Conservation (phyloP, 2,329 filamentous ascomycete genomes). For the Arthrobotrys sinensis region DNA sequence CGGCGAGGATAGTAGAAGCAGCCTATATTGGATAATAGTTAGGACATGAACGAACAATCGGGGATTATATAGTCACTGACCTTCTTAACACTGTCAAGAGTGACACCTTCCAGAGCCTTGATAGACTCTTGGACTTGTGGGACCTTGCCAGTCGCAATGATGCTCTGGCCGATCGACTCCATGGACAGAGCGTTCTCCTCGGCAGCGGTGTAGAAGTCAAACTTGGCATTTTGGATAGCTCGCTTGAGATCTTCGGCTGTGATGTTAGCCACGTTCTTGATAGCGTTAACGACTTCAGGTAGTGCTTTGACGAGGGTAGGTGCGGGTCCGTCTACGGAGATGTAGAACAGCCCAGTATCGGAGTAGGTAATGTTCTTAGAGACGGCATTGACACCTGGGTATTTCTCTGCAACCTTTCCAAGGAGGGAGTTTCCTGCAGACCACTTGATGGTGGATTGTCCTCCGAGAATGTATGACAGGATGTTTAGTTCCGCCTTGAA, state of each 20-base stretch:
- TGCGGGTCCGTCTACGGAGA: constrained; percentile 84
- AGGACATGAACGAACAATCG: constrained; percentile 4
- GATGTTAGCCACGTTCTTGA: constrained; percentile 85
- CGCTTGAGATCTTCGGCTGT: constrained; percentile 90
- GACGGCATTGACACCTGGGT: constrained; percentile 77
- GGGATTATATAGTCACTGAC: constrained; percentile 72
- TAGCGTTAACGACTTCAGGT: constrained; percentile 81
- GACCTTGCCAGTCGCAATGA: constrained; percentile 84
- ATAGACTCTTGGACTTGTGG: constrained; percentile 86
- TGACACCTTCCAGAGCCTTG: constrained; percentile 84
- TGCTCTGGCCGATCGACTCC: constrained; percentile 85
- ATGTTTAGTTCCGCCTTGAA: constrained; percentile 93
- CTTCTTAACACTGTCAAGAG: constrained; percentile 85
- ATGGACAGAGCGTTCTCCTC: constrained; percentile 84
- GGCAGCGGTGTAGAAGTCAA: constrained; percentile 85
- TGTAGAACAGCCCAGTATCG: constrained; percentile 89
- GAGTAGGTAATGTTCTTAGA: constrained; percentile 90
- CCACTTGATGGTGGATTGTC: constrained; percentile 95
- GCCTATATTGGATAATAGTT: constrained; percentile 72
- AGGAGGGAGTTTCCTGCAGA: constrained; percentile 91
- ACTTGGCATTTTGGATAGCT: constrained; percentile 93
- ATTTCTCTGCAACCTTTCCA: constrained; percentile 80
- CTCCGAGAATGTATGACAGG: constrained; percentile 89
- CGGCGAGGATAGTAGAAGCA: constrained; percentile 87
- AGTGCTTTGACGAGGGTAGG: constrained; percentile 81